Evolutionary conservation across 495 filamentous ascomycete species (phyloP).

Genomic region (Neurospora sp.): DNA sequence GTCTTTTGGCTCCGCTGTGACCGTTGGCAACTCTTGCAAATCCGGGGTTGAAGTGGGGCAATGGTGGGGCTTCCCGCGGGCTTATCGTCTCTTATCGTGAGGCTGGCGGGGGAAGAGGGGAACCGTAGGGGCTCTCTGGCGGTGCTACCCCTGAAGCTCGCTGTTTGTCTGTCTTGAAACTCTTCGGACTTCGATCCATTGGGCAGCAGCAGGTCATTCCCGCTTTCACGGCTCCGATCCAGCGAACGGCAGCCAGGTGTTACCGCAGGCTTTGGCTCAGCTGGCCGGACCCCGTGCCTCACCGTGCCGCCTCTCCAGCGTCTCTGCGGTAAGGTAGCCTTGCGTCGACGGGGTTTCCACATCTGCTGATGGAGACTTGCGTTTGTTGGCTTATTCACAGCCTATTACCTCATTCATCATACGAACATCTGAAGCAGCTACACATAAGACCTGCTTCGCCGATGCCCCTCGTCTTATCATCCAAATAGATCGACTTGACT

Average conservation of each 20-base stretch:
- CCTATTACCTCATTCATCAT: neutral
- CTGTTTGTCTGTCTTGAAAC: neutral
- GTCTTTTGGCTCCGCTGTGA: neutral
- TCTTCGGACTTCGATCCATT: neutral
- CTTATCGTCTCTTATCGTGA: neutral
- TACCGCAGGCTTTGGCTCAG: neutral
- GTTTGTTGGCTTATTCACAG: neutral
- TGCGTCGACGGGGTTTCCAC: neutral
- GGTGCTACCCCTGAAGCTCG: neutral
- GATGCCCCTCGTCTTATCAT: neutral
- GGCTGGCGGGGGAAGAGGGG: neutral
- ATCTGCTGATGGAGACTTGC: neutral
- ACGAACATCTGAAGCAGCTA: neutral
- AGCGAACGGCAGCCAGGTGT: neutral
- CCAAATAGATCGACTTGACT: neutral
- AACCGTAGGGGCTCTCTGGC: neutral
- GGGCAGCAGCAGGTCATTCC: neutral
- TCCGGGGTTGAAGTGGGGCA: neutral
- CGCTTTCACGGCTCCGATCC: neutral
- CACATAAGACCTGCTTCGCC: neutral
- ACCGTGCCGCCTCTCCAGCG: neutral
- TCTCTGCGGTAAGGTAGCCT: neutral
- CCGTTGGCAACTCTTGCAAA: neutral
- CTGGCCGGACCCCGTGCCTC: neutral
- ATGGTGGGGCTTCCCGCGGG: neutral